These are phyloP conservation scores for Phytopythium boreale DNA, from an alignment of 352 stramenopile genomes.

Conservation along the genomic window DNA sequence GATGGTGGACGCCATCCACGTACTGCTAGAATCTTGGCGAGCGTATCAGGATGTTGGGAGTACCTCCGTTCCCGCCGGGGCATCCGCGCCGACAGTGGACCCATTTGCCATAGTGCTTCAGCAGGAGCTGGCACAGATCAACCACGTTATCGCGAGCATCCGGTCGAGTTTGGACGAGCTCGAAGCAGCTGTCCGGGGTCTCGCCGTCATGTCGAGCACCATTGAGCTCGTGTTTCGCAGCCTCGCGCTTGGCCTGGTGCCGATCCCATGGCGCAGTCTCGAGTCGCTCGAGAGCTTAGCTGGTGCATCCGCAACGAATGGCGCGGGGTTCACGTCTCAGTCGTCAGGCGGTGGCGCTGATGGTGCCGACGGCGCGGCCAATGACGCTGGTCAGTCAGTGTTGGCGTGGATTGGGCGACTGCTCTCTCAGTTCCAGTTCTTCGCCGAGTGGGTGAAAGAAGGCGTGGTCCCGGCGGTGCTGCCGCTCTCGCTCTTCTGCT, in stretches of 20 bases:
- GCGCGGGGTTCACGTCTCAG: constrained; percentile 12
- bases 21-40: constrained; percentile 13
- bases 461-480: constrained; percentile 16
- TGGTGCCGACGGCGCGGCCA: not conserved
- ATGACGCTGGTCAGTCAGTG: constrained; percentile 26
- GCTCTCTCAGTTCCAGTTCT: constrained; percentile 50
- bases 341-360: not conserved
- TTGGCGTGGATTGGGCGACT: constrained; percentile 57
- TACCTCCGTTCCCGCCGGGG: not conserved
- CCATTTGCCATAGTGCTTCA: constrained; percentile 61
- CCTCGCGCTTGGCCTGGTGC: constrained; percentile 48
- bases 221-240: constrained; percentile 58
- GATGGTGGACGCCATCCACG: constrained; percentile 20
- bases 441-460: constrained; percentile 41
- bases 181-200: constrained; percentile 54
- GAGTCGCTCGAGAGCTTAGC: constrained; percentile 4
- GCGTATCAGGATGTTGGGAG: not conserved
- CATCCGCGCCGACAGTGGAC: constrained; percentile 20
- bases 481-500: constrained; percentile 65
- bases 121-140: constrained; percentile 59
- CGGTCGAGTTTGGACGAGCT: constrained; percentile 36
- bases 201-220: constrained; percentile 46
- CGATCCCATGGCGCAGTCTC: constrained; percentile 45
- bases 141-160: constrained; percentile 41
- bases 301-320: constrained; percentile 14